Conservation (phyloP, 1,284 basidiomycete genomes). For the Cystobasidium pallidum region DNA sequence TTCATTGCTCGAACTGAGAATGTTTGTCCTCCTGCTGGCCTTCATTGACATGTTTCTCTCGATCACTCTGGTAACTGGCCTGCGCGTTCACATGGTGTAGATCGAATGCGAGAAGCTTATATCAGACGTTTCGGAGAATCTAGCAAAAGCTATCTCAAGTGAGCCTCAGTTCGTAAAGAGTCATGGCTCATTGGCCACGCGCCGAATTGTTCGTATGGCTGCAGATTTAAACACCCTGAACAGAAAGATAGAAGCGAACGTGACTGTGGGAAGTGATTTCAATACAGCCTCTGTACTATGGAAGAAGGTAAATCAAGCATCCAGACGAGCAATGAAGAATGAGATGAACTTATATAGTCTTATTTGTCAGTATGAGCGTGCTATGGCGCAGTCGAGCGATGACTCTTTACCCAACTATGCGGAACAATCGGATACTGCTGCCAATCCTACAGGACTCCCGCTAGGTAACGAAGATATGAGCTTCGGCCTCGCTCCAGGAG, state of each 20-base stretch:
- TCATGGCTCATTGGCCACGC: too few relatives aligned
- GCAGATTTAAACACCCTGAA: constrained; percentile 34
- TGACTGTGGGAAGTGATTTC: constrained; percentile 38
- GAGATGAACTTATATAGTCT: neutral
- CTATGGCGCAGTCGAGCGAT: constrained; percentile 32
- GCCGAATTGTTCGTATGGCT: neutral
- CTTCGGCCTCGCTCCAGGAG: constrained; percentile 37
- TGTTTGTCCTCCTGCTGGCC: neutral
- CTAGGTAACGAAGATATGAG: constrained; percentile 14
- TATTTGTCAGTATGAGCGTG: constrained; percentile 24
- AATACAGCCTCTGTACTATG: constrained; percentile 33
- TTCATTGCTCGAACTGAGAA: neutral
- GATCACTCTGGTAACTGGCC: neutral
- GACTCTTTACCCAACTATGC: neutral
- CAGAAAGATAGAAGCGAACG: constrained; percentile 40
- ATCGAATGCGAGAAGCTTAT: constrained; percentile 38
- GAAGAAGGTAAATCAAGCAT: constrained; percentile 16
- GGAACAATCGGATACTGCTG: neutral
- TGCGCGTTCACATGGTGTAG: neutral
- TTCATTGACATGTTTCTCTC: constrained; percentile 3
- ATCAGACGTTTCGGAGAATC: constrained; percentile 25
- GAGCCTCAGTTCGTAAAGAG: too few relatives aligned
- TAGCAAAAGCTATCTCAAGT: constrained; percentile 23
- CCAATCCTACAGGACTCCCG: neutral
- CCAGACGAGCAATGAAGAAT: too few relatives aligned